Evolutionary conservation across 768 basidiomycete species (phyloP), one percentile per base, ranked within the genome.

Genomic region (Aureoboletus auriporus): DNA sequence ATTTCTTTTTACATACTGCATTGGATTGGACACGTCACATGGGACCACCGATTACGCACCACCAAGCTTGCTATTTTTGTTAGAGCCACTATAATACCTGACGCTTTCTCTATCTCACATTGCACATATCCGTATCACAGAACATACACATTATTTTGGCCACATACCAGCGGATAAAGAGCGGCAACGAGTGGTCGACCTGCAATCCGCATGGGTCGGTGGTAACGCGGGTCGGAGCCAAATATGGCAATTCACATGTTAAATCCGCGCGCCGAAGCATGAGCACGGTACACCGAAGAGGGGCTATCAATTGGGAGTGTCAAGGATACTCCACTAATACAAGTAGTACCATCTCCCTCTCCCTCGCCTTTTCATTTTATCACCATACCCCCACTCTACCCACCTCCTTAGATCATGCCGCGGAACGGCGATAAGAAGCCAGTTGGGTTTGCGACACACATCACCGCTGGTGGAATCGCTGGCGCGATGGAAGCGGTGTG

Each of bases 381-480:
- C 20, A 23, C 33, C 31, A 39, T 28, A 33, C 43, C 42, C 42
- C 47, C 20, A 23, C n/a, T 36, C 34, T 29, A 39, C 2, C 9
- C 7, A 27, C 28, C 36, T 20, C 31, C 42, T 47, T 23, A 28
- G 28, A 46, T 35, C 35, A 83, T 83, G 81, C 75, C 82, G 52
- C 71, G 78, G 56, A 73, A 71, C 51, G 64, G 69, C 34, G 80
- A 78, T 66, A 87, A 83, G 73, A 88, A 85, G 61, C 84, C 86
- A 16, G 84, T 91, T 9, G 83, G 85, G 30, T 89, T 92, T 58
- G 88, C 89, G 14, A 90, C 82, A 36, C 94, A 99, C 66, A 82
- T 97, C 64, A 87, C 86, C 27, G 96, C 95, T 34, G 96, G 96
- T 51, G 96, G 96, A 16, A 81, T 89, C 20, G 95, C 93, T 23